Percentiles rank a stretch among this genome's conserved stretches.
These are phyloP conservation scores for Nicotiana benthamiana DNA, from an alignment of 257 asterid species.

Conservation along the genomic window DNA sequence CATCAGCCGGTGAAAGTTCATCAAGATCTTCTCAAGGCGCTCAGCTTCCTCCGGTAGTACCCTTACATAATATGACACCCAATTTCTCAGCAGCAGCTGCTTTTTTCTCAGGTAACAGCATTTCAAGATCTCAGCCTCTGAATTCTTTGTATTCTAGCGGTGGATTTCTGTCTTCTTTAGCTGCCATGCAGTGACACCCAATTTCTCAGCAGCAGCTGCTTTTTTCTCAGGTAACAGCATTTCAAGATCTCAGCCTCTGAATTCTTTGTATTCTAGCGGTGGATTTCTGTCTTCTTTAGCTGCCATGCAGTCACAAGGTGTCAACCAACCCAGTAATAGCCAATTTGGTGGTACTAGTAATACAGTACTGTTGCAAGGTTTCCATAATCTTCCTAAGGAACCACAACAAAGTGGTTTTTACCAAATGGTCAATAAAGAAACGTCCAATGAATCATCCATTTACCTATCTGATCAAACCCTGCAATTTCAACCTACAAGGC, in stretches of 20 bases:
- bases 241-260: not conserved
- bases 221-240: conserved; percentile 1
- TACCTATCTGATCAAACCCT: conserved; percentile 16
- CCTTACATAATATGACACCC: not conserved
- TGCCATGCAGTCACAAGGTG: conserved; percentile 17
- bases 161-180: conserved; percentile 13
- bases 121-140: not conserved
- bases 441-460: conserved; percentile 6
- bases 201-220: conserved; percentile 4
- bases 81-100: conserved; percentile 5
- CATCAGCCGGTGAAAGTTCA: conserved; percentile 16
- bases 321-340: not conserved
- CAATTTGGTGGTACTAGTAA: conserved; percentile 7
- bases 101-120: not conserved
- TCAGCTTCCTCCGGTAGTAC: not conserved
- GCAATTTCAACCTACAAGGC: conserved; percentile 17
- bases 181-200: conserved; percentile 10
- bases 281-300: conserved; percentile 14
- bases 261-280: conserved; percentile 15
- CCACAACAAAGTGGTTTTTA: conserved; percentile 4
- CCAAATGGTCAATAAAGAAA: not conserved
- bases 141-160: conserved; percentile 15
- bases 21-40: not conserved
- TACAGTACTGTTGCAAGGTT: not conserved
- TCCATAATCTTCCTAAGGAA: conserved; percentile 5